Conservation (phyloP, 805 yeast genomes). For the Candida palmyrensis region DNA sequence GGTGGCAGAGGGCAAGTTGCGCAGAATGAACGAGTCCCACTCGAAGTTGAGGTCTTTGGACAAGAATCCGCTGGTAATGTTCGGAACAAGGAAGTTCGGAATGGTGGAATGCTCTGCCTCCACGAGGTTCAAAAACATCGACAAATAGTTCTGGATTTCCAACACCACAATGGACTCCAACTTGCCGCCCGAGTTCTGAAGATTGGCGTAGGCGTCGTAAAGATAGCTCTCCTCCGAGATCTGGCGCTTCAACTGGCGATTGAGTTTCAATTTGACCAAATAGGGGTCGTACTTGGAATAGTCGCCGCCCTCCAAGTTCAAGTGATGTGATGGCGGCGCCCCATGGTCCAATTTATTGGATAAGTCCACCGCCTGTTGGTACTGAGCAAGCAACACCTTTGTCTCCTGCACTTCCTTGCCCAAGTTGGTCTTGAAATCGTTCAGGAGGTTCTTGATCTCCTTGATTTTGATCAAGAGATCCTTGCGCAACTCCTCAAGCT, state of each 20-base stretch:
- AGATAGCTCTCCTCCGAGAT: conserved; percentile 78
- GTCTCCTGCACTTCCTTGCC: conserved; percentile 49
- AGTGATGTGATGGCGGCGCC: conserved; percentile 8
- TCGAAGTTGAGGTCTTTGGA: conserved; percentile 76
- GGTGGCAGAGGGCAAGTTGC: conserved; percentile 46
- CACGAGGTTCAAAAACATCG: conserved; percentile 63
- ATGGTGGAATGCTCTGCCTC: conserved; percentile 73
- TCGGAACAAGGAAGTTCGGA: conserved; percentile 59
- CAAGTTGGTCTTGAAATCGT: conserved; percentile 79
- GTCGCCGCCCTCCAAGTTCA: conserved; percentile 31
- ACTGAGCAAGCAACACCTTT: conserved; percentile 38
- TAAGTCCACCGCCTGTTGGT: conserved; percentile 57
- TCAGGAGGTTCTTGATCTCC: conserved; percentile 75
- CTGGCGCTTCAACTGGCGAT: conserved; percentile 72
- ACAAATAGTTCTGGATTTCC: conserved; percentile 80
- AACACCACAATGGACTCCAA: conserved; percentile 79
- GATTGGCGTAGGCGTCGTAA: conserved; percentile 82
- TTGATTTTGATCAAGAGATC: conserved; percentile 81
- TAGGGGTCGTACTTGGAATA: conserved; percentile 72
- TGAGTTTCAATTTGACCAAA: conserved; percentile 63
- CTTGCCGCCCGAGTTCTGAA: conserved; percentile 84
- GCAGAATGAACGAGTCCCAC: conserved; percentile 79
- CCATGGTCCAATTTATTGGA: conserved; percentile 39
- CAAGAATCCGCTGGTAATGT: conserved; percentile 51
- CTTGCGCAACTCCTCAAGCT: conserved; percentile 52